Percentiles rank a stretch among this genome's conserved stretches.
Conservation (phyloP, 768 basidiomycete genomes). For the Auricularia sp. region DNA sequence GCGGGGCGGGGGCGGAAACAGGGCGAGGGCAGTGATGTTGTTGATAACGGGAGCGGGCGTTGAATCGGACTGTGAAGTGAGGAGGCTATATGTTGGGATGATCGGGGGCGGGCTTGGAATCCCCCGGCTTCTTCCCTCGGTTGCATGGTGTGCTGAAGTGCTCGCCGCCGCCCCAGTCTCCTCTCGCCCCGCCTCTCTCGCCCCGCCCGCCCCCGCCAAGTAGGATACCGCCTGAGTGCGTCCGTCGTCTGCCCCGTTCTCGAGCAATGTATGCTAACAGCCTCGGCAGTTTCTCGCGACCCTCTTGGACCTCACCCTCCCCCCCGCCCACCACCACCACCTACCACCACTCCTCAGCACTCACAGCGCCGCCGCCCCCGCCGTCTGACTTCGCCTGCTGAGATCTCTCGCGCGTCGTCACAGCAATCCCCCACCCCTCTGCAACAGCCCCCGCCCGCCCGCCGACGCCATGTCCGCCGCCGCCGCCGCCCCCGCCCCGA, state of each 20-base stretch:
- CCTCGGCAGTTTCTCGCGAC: conserved; percentile 3
- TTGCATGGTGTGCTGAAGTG: too few relatives aligned
- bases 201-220: conserved; percentile 5
- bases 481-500: conserved; percentile 7
- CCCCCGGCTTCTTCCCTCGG: too few relatives aligned
- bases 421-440: not conserved
- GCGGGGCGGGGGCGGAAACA: too few relatives aligned
- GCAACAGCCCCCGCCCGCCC: not conserved
- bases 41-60: too few relatives aligned
- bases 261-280: too few relatives aligned
- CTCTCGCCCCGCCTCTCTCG: too few relatives aligned
- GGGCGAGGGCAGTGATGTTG: too few relatives aligned
- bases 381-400: not conserved
- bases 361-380: not conserved
- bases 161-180: too few relatives aligned
- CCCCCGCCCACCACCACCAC: not conserved
- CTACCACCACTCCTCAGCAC: not conserved
- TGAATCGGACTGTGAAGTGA: too few relatives aligned
- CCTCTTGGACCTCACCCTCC: conserved; percentile 4
- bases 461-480: conserved; percentile 2
- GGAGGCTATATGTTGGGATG: too few relatives aligned
- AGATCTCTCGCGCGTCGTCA: not conserved
- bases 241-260: too few relatives aligned
- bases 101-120: too few relatives aligned
- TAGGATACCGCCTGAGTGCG: conserved; percentile 6